Base-by-base conservation (phyloP, 2,329 filamentous ascomycete genomes). In the Calcarisporium arbuscula region DNA sequence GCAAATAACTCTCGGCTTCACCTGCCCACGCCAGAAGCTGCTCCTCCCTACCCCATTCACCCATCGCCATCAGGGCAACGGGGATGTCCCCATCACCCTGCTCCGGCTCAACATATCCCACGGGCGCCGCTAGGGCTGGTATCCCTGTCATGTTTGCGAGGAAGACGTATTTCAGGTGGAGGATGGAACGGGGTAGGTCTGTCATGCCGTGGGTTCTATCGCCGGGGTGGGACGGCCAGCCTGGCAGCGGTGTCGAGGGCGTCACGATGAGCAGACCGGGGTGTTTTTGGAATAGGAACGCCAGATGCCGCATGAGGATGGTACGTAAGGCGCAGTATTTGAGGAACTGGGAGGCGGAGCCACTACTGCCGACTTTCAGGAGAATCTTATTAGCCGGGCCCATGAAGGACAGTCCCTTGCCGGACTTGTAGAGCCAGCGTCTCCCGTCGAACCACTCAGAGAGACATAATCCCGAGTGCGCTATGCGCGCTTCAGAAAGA, bases 151-250 rank as follows among this genome's bases (percentile, higher is more conserved):
- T 80, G 58, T 95, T 95, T 6, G 88, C 83, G 22, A 94, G 60
- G 74, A 84, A 94, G 12, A 85, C 79, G 59, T 86, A 95, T 57
- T 82, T 77, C 86, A 95, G 94, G 52, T 76, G 85, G 18, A 74
- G 67, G n/a, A 94, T 64, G 12, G 77, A 80, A 41, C 63, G 67
- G 53, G 92, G 87, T 1, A 72, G 80, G 55, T 95, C 82, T 23
- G 72, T 80, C 45, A 86, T 65, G 3, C 89, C 89, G 49, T 88
- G 79, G n/a, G 64, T 64, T 12, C 78, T 64, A 26, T 84, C 80
- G 8, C 64, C 69, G 2, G 67, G 58, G 9, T 56, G 40, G 17
- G 80, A 77, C 27, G 74, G 74, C 83, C 85, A 94, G 9, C 88
- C 88, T 0, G 77, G 68, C 39, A 82, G 73, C 0, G 88, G 85